These are phyloP conservation scores for Tremella yokohamensis DNA, from an alignment of 768 basidiomycete species.

Conservation along the genomic window DNA sequence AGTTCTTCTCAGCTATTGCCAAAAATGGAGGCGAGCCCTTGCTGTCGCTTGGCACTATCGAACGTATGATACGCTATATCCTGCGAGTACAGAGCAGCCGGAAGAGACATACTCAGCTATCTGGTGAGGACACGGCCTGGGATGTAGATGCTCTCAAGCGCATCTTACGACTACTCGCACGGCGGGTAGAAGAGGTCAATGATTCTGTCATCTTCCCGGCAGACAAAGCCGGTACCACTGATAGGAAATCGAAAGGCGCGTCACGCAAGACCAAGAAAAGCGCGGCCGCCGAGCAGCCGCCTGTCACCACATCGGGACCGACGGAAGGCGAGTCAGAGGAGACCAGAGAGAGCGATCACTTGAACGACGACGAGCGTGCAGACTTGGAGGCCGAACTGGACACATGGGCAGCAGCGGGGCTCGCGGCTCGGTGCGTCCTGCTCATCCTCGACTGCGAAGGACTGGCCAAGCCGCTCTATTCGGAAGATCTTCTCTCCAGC, in stretches of 20 bases:
- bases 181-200: conserved; percentile 72
- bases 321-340: no score
- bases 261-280: conserved; percentile 4
- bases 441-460: conserved; percentile 72
- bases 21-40: conserved; percentile 55
- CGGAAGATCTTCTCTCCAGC: conserved; percentile 81
- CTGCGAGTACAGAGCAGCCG: conserved; percentile 58
- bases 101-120: conserved; percentile 55
- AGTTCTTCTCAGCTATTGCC: conserved; percentile 29
- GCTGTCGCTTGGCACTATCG: conserved; percentile 56
- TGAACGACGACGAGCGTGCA: conserved; percentile 43
- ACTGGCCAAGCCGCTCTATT: conserved; percentile 87
- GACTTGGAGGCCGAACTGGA: conserved; percentile 57
- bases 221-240: conserved; percentile 52
- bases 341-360: conserved; percentile 37
- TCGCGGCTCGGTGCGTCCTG: conserved; percentile 80
- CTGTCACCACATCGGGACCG: conserved; percentile 12
- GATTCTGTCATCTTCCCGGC: conserved; percentile 69
- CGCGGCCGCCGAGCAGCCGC: conserved; percentile 8
- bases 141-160: conserved; percentile 63
- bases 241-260: conserved; percentile 52
- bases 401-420: conserved; percentile 58
- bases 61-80: conserved; percentile 49
- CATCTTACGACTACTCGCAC: conserved; percentile 71
- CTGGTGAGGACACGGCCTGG: conserved; percentile 60